Conservation (phyloP, 2,329 filamentous ascomycete genomes). For the Penicillium sp. region DNA sequence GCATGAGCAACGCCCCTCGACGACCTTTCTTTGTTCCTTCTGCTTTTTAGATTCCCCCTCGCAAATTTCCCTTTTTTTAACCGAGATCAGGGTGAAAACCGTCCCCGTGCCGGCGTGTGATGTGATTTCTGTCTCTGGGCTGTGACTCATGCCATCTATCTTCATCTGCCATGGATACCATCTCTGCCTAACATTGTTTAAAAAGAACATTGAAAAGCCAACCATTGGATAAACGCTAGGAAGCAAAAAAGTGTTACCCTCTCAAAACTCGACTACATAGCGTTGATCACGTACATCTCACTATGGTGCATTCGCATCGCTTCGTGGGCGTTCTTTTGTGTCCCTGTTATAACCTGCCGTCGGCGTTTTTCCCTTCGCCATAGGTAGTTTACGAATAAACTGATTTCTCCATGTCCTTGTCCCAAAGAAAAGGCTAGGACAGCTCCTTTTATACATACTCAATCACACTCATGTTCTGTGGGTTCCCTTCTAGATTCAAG, state of each 20-base stretch:
- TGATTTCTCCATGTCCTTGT: too few relatives aligned
- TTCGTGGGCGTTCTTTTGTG: constrained; percentile 12
- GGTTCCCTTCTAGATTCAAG: too few relatives aligned
- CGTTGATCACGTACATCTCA: constrained; percentile 7
- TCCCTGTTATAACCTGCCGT: constrained; percentile 6
- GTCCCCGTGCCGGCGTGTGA: constrained; percentile 14
- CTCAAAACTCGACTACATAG: constrained; percentile 12
- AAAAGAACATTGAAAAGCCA: constrained; percentile 8
- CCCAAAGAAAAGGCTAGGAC: background rate
- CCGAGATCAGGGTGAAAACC: constrained; percentile 21
- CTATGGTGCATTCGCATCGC: constrained; percentile 14
- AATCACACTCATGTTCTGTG: too few relatives aligned
- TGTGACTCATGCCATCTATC: constrained; percentile 11
- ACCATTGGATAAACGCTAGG: constrained; percentile 11
- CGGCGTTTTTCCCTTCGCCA: background rate
- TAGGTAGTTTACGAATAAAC: too few relatives aligned
- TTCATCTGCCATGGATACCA: constrained; percentile 17
- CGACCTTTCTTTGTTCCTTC: constrained; percentile 20
- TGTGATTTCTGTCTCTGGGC: constrained; percentile 6
- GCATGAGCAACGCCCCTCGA: constrained; percentile 34
- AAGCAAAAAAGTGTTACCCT: constrained; percentile 7
- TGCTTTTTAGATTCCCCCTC: constrained; percentile 29
- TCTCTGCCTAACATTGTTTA: constrained; percentile 9
- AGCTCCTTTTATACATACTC: background rate
- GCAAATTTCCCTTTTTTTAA: constrained; percentile 22